Evolutionary conservation across 1,284 basidiomycete genomes (phyloP), one percentile per base, ranked within the genome.

Genomic region (Apiotrichum mycotoxinovorans): DNA sequence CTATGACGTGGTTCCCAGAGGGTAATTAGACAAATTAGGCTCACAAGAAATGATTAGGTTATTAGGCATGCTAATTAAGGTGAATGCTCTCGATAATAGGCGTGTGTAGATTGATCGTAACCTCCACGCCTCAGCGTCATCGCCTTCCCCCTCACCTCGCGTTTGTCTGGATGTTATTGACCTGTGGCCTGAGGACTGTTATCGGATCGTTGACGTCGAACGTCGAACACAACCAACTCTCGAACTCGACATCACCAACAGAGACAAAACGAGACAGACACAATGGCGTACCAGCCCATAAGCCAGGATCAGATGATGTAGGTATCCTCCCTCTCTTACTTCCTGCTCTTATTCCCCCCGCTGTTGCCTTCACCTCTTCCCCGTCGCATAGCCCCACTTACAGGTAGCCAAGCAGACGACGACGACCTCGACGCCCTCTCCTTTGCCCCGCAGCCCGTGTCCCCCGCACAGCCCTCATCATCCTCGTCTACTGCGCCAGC

Each of bases 341-440:
- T 34, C 30, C 12, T 30, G 7, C 30, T 30, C 30, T 30, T 12
- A 30, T 30, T 30, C 12, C 30, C 30, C 5, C 30, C 30, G 7
- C 30, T 30, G 7, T 30, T 12, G 30, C 30, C 12, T 30, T 30
- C 30, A 5, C 30, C 30, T 30, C 30, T 12, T 7, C 7, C 30
- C 7, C 30, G 7, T 30, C 30, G 7, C 30, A 7, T 30, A n/a
- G 15, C n/a, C 9, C 25, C 18, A n/a, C 58, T 49, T 14, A 60
- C 35, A 2, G 34, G 3, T 57, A 78, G 76, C 52, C 76, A 76
- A 69, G 72, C 76, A 51, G 76, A 78, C 59, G 76, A 78, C 49
- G 76, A 78, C 38, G 76, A 78, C 56, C 71, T 78, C 49, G 76
- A 76, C 54, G 61, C 71, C 17, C 67, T 78, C 17, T 76, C 74